These are phyloP conservation scores for Gastrodia elata DNA, from an alignment of 106 monocot species.

Conservation along the genomic window DNA sequence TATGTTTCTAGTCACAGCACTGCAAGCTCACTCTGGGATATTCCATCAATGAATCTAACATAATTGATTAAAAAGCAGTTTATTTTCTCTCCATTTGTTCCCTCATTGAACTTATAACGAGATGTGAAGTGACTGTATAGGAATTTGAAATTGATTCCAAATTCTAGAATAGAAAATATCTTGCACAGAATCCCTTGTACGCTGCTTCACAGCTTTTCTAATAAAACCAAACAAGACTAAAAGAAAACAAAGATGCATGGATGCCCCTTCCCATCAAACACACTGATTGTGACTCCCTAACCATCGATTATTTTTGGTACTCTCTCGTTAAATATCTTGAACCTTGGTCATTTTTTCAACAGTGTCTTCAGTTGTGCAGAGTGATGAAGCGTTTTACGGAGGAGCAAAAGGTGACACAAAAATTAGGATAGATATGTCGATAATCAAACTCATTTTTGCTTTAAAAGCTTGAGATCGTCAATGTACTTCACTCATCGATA, in stretches of 20 bases:
- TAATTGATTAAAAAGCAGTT: no score
- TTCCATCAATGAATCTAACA: no score
- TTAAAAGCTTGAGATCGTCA: no score
- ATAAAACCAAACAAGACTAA: neutral
- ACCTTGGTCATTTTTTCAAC: neutral
- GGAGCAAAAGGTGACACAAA: neutral
- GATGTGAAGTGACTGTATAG: neutral
- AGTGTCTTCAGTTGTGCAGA: neutral
- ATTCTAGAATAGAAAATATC: neutral
- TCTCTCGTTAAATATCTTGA: neutral
- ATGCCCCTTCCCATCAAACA: neutral
- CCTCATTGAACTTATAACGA: neutral
- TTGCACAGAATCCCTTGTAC: neutral
- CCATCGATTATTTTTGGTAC: neutral
- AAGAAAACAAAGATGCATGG: neutral
- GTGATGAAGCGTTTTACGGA: neutral
- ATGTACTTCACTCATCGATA: no score
- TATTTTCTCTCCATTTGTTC: no score
- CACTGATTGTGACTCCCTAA: constrained; percentile 2
- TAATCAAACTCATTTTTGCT: no score
- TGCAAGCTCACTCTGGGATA: no score
- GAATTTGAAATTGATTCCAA: neutral
- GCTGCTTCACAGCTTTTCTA: neutral
- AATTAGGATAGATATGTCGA: no score
- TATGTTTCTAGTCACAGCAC: no score